Conservation (phyloP, 2,329 filamentous ascomycete species). For the Alternaria longipes region DNA sequence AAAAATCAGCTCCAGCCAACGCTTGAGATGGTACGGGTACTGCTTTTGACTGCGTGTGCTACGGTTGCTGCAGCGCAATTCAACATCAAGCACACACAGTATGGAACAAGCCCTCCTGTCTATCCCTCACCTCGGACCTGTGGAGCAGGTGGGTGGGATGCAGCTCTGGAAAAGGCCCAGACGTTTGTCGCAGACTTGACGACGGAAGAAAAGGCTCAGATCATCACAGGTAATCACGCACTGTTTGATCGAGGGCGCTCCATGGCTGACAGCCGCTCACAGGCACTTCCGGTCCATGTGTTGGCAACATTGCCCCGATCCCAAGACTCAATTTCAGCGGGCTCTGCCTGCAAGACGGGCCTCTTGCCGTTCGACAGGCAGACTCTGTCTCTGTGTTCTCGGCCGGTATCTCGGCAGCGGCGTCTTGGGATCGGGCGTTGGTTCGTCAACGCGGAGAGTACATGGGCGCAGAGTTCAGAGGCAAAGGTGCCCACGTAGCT, state of each 20-base stretch:
- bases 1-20: no score
- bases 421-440: constrained; percentile 53
- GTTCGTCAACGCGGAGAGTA: constrained; percentile 44
- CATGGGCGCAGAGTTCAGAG: constrained; percentile 46
- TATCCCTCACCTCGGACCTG: no score
- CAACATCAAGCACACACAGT: constrained; percentile 33
- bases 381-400: constrained; percentile 49
- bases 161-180: constrained; percentile 31
- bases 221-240: constrained; percentile 44
- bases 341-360: constrained; percentile 54
- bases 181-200: constrained; percentile 34
- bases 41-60: no score
- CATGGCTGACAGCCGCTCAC: no score
- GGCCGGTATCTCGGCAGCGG: constrained; percentile 48
- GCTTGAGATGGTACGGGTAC: no score
- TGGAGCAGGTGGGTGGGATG: constrained; percentile 30
- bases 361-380: constrained; percentile 47
- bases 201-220: constrained; percentile 36
- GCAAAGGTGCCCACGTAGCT: constrained; percentile 53
- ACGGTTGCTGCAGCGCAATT: no score
- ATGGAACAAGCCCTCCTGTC: constrained; percentile 40
- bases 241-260: neutral
- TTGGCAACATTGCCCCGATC: constrained; percentile 51
- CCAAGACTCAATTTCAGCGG: constrained; percentile 52
- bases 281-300: constrained; percentile 32